A percentile compares a stretch with the other conserved stretches of the same genome.
Evolutionary conservation across 2,329 filamentous ascomycete genomes (phyloP).

Genomic region (Colletotrichum falcatum): DNA sequence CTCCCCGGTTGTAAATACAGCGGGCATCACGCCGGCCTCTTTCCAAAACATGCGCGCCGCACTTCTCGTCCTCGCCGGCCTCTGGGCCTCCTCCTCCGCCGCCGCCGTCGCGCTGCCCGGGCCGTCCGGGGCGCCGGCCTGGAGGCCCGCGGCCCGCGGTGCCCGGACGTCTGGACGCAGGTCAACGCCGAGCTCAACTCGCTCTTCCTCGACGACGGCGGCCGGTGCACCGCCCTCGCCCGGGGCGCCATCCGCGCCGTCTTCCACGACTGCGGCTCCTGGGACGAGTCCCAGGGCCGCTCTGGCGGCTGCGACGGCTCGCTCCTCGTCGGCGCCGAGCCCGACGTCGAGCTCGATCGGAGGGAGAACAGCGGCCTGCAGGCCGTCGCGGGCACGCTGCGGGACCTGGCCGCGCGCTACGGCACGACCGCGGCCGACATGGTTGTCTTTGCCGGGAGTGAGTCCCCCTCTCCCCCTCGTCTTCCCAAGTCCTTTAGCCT

Average conservation of each 20-base stretch:
- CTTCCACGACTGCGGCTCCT: slow-evolving; percentile 61
- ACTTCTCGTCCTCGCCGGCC: slow-evolving; percentile 11
- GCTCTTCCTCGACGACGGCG: slow-evolving; percentile 48
- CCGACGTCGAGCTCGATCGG: slow-evolving; percentile 51
- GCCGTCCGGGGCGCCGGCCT: background rate
- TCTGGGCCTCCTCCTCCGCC: slow-evolving; percentile 1
- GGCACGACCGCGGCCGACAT: slow-evolving; percentile 65
- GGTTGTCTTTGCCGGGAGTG: slow-evolving; percentile 58
- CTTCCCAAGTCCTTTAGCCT: too few relatives aligned
- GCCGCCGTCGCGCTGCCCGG: slow-evolving; percentile 2
- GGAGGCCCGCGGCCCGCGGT: background rate
- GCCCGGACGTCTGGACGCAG: slow-evolving; percentile 51
- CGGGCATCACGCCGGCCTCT: too few relatives aligned
- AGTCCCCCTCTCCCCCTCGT: background rate
- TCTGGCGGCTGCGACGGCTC: slow-evolving; percentile 61
- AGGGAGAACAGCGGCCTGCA: slow-evolving; percentile 60
- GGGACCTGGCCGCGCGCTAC: slow-evolving; percentile 52
- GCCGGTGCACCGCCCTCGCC: slow-evolving; percentile 54
- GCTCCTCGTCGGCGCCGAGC: slow-evolving; percentile 50
- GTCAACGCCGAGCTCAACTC: slow-evolving; percentile 52
- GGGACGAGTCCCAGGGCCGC: slow-evolving; percentile 50
- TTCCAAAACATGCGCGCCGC: slow-evolving; percentile 9
- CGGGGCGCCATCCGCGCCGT: slow-evolving; percentile 59
- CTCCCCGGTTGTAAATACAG: too few relatives aligned
- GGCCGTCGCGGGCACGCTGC: slow-evolving; percentile 53